A percentile compares a stretch with the other conserved stretches of the same genome.
Evolutionary conservation across 257 asterid species (phyloP).

Genomic region (Solanum habrochaites): DNA sequence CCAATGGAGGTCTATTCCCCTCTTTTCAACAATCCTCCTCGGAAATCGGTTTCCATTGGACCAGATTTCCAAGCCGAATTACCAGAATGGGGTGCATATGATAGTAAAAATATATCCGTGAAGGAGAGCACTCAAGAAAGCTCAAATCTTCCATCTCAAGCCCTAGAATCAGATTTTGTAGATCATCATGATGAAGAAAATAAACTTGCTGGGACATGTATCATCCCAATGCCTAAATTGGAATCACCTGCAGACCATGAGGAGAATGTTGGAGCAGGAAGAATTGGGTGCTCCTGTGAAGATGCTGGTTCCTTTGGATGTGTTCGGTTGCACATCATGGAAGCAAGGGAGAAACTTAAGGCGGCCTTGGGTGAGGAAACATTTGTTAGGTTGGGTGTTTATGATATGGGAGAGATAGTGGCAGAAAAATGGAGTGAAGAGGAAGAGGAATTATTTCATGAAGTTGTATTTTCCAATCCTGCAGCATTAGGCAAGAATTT

Average conservation of each 20-base stretch:
- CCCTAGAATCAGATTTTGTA: not conserved
- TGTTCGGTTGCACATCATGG: slow-evolving; percentile 14
- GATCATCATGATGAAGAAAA: not conserved
- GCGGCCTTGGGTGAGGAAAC: slow-evolving; percentile 14
- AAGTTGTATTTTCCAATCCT: slow-evolving; percentile 20
- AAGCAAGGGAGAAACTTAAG: slow-evolving; percentile 20
- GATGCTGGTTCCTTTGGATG: slow-evolving; percentile 25
- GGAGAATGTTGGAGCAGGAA: slow-evolving; percentile 16
- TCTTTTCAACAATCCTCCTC: slow-evolving; percentile 24
- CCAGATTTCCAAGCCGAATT: slow-evolving; percentile 28
- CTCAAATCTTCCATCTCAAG: not conserved
- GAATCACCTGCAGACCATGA: not conserved
- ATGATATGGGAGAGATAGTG: slow-evolving; percentile 26
- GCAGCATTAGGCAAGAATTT: slow-evolving; percentile 16
- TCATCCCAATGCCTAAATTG: slow-evolving; percentile 15
- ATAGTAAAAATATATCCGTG: not conserved
- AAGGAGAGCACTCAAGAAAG: not conserved
- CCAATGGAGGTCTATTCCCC: slow-evolving; percentile 14
- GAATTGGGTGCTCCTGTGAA: slow-evolving; percentile 17
- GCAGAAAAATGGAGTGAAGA: slow-evolving; percentile 22
- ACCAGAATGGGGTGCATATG: slow-evolving; percentile 17
- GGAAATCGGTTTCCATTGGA: slow-evolving; percentile 22
- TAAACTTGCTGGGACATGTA: slow-evolving; percentile 15
- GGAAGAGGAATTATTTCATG: slow-evolving; percentile 20
- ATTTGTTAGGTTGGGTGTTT: slow-evolving; percentile 18